phyloP scores from a whole-genome alignment of 2,329 filamentous ascomycete genomes.

The Mycocentrospora acerina region DNA sequence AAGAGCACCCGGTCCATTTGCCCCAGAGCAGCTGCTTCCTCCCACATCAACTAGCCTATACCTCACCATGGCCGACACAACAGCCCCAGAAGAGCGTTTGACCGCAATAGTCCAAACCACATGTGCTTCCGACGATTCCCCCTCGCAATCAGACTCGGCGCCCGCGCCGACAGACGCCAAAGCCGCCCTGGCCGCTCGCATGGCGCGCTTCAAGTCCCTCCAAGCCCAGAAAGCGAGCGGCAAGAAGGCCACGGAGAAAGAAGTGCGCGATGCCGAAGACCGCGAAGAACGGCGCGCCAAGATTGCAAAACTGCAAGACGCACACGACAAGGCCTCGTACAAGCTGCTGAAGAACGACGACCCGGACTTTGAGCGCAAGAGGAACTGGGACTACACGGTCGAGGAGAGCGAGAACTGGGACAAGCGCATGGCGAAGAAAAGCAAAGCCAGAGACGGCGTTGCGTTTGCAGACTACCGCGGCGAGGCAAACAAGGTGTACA shows the following conservation, averaged over 20 bases:
- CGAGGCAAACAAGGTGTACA: constrained; percentile 91
- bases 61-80: constrained; percentile 23
- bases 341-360: constrained; percentile 93
- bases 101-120: constrained; percentile 9
- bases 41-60: constrained; percentile 4
- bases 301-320: constrained; percentile 76
- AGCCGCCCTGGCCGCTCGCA: constrained; percentile 38
- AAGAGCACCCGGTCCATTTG: no score
- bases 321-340: constrained; percentile 83
- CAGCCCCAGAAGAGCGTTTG: constrained; percentile 9
- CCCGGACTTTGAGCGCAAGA: constrained; percentile 94
- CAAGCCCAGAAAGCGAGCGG: constrained; percentile 65
- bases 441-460: constrained; percentile 76
- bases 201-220: constrained; percentile 81
- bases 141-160: constrained; percentile 4
- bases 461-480: constrained; percentile 87
- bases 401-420: constrained; percentile 97
- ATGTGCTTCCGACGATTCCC: constrained; percentile 4
- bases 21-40: background rate
- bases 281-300: constrained; percentile 49
- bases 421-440: constrained; percentile 82
- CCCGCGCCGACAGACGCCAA: constrained; percentile 23
- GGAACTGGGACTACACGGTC: constrained; percentile 97
- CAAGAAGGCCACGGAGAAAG: constrained; percentile 63
- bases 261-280: constrained; percentile 40